These are phyloP conservation scores for Sindora glabra DNA, from an alignment of 306 rosid genomes.

Conservation along the genomic window DNA sequence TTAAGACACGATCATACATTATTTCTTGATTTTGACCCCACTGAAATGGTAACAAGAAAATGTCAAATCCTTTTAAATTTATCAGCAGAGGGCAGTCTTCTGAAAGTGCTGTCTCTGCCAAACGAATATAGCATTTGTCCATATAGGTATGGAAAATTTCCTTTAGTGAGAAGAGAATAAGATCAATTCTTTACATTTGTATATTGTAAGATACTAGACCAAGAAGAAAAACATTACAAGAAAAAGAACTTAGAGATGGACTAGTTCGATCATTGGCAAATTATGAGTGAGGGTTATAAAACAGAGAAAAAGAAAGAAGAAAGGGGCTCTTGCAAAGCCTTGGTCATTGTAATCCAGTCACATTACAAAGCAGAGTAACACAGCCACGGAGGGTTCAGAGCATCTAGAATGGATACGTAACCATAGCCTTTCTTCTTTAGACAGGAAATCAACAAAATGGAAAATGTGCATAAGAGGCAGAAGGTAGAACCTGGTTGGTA, in stretches of 20 bases:
- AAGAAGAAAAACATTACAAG: too few relatives aligned
- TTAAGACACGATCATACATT: conserved; percentile 48
- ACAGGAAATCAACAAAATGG: background rate
- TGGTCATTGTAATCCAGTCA: too few relatives aligned
- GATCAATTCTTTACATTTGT: too few relatives aligned
- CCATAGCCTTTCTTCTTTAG: background rate
- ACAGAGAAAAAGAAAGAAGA: background rate
- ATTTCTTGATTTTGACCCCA: conserved; percentile 53
- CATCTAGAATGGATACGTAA: background rate
- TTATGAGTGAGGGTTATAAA: background rate
- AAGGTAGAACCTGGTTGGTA: conserved; percentile 1
- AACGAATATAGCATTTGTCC: too few relatives aligned
- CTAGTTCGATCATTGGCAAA: background rate
- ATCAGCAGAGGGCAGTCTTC: too few relatives aligned
- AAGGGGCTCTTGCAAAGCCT: background rate
- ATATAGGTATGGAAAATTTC: too few relatives aligned
- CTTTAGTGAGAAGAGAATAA: too few relatives aligned
- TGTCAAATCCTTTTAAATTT: background rate
- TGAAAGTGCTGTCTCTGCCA: too few relatives aligned
- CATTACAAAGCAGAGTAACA: too few relatives aligned
- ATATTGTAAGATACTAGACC: too few relatives aligned
- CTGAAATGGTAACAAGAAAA: conserved; percentile 22
- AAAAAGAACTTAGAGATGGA: too few relatives aligned
- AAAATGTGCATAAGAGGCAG: background rate
- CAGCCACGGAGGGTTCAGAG: too few relatives aligned